Evolutionary conservation across 2,329 filamentous ascomycete genomes (phyloP), one percentile per base, ranked within the genome.

Genomic region (Diplodia seriata): DNA sequence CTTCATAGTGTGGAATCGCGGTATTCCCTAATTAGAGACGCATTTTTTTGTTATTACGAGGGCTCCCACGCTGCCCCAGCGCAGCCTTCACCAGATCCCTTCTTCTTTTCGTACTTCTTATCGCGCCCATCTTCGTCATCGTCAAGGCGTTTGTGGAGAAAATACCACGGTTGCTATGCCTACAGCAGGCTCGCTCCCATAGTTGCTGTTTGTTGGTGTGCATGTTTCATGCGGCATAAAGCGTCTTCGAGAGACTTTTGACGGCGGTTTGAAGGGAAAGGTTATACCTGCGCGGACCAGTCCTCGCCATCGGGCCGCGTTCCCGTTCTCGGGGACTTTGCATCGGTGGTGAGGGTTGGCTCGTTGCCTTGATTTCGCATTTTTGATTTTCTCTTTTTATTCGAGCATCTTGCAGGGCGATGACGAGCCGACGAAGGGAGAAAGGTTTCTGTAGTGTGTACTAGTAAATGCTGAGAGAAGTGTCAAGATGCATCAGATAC

Each of bases 171-270:
- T 53, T 64, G 61, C 62, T 20, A 11, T 40, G 50, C 29, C 36
- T 20, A 9, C 31, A 31, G 11, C 15, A 26, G 36, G 50, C 36
- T 43, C n/a, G 47, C 31, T 40, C 20, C 61, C 43, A 26, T 5
- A 40, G 49, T 51, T 26, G 47, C 40, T 15, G 29, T 53, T 51
- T 53, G 40, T 53, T 50, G 23, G 55, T 26, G 36, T 66, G 62
- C 61, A 38, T 64, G 43, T 31, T 20, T 53, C 31, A 14, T 15
- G 31, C 18, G 33, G 31, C 36, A 38, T 47, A 23, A 29, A 76
- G 76, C 1, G 70, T 70, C 43, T 47, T 47, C 43, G 43, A 14
- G 75, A 78, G 71, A 59, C 11, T 38, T 64, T 51, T 53, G 47
- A 56, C 29, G n/a, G 53, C 31, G 29, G 31, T 33, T 43, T 43